Evolutionary conservation across 495 filamentous ascomycete genomes (phyloP).

Genomic region (Aspergillus hancockii): DNA sequence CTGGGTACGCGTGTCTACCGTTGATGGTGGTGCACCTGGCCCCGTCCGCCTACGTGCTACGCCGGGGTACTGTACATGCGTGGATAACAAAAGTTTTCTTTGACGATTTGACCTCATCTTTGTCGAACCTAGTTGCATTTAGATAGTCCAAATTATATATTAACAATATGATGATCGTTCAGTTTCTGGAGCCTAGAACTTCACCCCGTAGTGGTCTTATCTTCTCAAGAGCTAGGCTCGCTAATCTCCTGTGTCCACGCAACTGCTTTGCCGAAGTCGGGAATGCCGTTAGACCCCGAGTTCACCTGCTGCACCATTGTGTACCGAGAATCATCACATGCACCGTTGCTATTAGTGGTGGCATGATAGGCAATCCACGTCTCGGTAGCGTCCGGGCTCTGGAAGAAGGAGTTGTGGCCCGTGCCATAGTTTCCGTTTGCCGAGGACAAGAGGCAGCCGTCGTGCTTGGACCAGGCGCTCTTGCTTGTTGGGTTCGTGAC

Average conservation of each 20-base stretch:
- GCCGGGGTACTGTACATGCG: too few relatives aligned
- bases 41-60: too few relatives aligned
- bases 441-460: constrained; percentile 29
- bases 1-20: too few relatives aligned
- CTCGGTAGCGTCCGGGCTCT: constrained; percentile 47
- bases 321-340: constrained; percentile 48
- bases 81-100: too few relatives aligned
- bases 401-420: constrained; percentile 51
- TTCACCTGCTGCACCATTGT: constrained; percentile 50
- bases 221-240: not conserved
- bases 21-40: too few relatives aligned
- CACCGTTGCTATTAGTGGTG: constrained; percentile 37
- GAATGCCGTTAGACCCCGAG: constrained; percentile 46
- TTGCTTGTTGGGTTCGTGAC: constrained; percentile 35
- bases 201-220: not conserved
- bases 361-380: constrained; percentile 56
- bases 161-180: too few relatives aligned
- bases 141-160: too few relatives aligned
- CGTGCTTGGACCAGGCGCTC: constrained; percentile 46
- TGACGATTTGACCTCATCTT: too few relatives aligned
- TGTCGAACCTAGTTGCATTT: too few relatives aligned
- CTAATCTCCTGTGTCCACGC: constrained; percentile 10
- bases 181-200: not conserved
- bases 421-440: constrained; percentile 55
- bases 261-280: constrained; percentile 44